These are phyloP conservation scores for Salix caprea DNA, from an alignment of 345 rosid species.

Conservation along the genomic window DNA sequence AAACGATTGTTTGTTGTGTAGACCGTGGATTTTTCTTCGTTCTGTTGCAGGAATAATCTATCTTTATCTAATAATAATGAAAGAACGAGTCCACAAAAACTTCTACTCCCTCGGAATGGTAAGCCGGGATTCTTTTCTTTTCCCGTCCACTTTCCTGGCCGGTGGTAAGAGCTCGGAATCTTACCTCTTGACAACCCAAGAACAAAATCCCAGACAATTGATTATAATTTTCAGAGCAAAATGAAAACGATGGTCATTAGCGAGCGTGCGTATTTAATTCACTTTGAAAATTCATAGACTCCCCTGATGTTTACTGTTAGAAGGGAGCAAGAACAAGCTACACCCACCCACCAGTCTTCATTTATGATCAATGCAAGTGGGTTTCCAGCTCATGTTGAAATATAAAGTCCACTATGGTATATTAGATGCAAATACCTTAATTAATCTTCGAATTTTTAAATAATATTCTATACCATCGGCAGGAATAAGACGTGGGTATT, in stretches of 20 bases:
- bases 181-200: not conserved
- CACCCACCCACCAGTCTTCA: not conserved
- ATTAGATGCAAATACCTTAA: not conserved
- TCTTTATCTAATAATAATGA: not conserved
- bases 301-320: not conserved
- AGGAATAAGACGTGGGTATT: too few species aligned
- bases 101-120: not conserved
- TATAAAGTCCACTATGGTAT: not conserved
- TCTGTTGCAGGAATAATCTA: too few species aligned
- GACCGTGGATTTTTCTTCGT: too few species aligned
- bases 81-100: not conserved
- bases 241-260: not conserved
- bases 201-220: not conserved
- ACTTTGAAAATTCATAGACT: not conserved
- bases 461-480: too few species aligned
- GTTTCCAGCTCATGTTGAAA: not conserved
- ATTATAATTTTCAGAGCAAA: not conserved
- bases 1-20: too few species aligned
- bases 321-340: not conserved
- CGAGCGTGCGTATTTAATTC: not conserved
- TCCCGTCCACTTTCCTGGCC: not conserved
- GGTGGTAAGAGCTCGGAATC: not conserved
- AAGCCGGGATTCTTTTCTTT: not conserved
- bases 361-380: not conserved
- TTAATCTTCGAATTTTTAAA: not conserved